phyloP scores from a whole-genome alignment of 768 basidiomycete species.

The Roridomyces roridus region DNA sequence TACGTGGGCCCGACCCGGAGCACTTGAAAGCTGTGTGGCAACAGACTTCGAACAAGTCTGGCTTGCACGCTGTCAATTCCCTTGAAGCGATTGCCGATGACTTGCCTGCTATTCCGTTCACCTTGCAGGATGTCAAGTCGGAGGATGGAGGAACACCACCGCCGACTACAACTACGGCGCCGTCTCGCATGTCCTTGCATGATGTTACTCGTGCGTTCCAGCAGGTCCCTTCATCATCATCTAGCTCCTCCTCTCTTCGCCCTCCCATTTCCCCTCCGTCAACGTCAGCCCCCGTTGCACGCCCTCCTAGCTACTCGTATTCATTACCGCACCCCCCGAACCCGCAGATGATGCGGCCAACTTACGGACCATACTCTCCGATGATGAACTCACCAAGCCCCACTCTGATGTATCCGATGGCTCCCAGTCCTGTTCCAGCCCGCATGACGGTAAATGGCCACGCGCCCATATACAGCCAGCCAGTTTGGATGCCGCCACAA shows the following conservation, averaged over 20 bases:
- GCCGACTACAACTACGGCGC: slow-evolving; percentile 57
- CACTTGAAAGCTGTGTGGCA: slow-evolving; percentile 88
- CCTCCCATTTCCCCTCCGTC: slow-evolving; percentile 58
- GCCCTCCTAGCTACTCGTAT: slow-evolving; percentile 37
- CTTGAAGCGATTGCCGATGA: slow-evolving; percentile 87
- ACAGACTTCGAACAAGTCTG: slow-evolving; percentile 75
- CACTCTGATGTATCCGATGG: slow-evolving; percentile 67
- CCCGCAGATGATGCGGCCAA: slow-evolving; percentile 51
- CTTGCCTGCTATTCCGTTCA: slow-evolving; percentile 78
- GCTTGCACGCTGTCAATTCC: slow-evolving; percentile 73
- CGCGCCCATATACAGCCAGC: slow-evolving; percentile 62
- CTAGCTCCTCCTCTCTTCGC: slow-evolving; percentile 53
- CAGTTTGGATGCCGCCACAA: slow-evolving; percentile 68
- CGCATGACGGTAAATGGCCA: slow-evolving; percentile 70
- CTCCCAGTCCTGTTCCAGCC: slow-evolving; percentile 67
- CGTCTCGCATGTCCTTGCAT: slow-evolving; percentile 79
- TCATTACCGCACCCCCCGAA: slow-evolving; percentile 42
- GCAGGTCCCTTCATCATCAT: slow-evolving; percentile 72
- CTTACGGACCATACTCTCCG: slow-evolving; percentile 69
- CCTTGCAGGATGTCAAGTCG: slow-evolving; percentile 84
- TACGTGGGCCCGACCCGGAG: slow-evolving; percentile 79
- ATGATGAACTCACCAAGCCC: slow-evolving; percentile 77
- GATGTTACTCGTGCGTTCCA: slow-evolving; percentile 90
- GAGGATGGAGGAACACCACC: slow-evolving; percentile 86
- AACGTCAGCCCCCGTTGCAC: slow-evolving; percentile 51